Conservation (phyloP, 768 basidiomycete genomes). For the Crepidotus variabilis region DNA sequence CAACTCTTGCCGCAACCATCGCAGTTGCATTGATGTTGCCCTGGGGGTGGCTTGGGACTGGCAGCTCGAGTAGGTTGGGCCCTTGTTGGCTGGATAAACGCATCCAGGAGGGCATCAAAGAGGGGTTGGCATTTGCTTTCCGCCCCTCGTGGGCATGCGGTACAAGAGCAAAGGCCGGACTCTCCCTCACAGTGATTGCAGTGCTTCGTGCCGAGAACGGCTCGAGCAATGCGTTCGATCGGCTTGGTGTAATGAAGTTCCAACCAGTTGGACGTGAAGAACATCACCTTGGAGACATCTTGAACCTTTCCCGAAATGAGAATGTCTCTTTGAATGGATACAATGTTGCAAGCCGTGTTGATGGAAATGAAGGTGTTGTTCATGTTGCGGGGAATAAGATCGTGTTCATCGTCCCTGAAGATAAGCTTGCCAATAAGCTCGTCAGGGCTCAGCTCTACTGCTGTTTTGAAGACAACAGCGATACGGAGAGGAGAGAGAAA, state of each 20-base stretch:
- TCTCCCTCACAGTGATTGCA: conserved; percentile 16
- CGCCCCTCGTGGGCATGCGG: conserved; percentile 5
- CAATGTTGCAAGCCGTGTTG: conserved; percentile 12
- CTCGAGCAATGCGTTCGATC: conserved; percentile 10
- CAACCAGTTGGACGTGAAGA: conserved; percentile 15
- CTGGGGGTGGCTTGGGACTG: neutral
- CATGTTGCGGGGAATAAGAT: conserved; percentile 4
- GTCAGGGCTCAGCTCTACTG: conserved; percentile 15
- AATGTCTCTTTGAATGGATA: conserved; percentile 14
- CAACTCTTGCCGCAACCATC: conserved; percentile 14
- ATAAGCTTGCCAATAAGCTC: conserved; percentile 14
- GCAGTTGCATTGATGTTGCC: conserved; percentile 13
- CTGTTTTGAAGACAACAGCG: conserved; percentile 13
- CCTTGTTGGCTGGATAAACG: conserved; percentile 3
- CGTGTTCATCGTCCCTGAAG: conserved; percentile 14
- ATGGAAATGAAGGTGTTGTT: conserved; percentile 14
- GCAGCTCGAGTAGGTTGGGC: conserved; percentile 1
- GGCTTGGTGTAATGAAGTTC: conserved; percentile 12
- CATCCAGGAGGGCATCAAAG: conserved; percentile 10
- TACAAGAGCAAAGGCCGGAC: conserved; percentile 10
- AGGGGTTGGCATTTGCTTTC: conserved; percentile 13
- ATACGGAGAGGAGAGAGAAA: conserved; percentile 8
- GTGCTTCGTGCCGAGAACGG: conserved; percentile 11
- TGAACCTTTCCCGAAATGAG: conserved; percentile 15
- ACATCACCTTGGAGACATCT: conserved; percentile 17